Evolutionary conservation across 139 green algal genomes (phyloP), one percentile per base, ranked within the genome.

Genomic region (Microglena sp.): DNA sequence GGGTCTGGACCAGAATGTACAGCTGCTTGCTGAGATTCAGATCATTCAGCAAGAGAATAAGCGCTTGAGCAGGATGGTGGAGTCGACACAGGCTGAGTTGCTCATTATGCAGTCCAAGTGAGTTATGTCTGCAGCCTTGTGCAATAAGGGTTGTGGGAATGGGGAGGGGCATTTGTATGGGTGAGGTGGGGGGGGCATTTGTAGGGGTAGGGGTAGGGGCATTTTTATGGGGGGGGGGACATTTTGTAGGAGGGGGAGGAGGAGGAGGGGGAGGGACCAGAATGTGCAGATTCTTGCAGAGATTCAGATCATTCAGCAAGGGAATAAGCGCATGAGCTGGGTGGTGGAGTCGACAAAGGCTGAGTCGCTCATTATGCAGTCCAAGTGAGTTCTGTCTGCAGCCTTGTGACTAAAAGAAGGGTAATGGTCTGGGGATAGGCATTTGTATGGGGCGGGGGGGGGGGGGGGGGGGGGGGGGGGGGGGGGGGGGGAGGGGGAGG

Each of bases 211-310:
- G n/a, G n/a, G n/a, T n/a, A n/a, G n/a, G n/a, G n/a, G n/a, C n/a
- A n/a, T n/a, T n/a, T n/a, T n/a, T n/a, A n/a, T n/a, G n/a, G n/a
- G n/a, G n/a, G n/a, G n/a, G n/a, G n/a, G n/a, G n/a, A n/a, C n/a
- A n/a, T n/a, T n/a, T n/a, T n/a, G n/a, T n/a, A n/a, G n/a, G n/a
- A n/a, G n/a, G n/a, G n/a, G n/a, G n/a, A n/a, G n/a, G n/a, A n/a
- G n/a, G n/a, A n/a, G n/a, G n/a, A 28, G 26, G 2, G 30, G 21
- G 0, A 7, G 70, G 33, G 27, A 70, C 27, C 46, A 73, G 29
- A 78, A 78, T 55, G 61, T 46, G 58, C 60, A 70, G 40, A 66
- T 78, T 60, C 60, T 78, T 29, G 0, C 34, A 66, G 71, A 78
- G 53, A 60, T 78, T 32, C 60, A 70, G 66, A 66, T 78, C 2